These are phyloP conservation scores for Talaromyces atroroseus DNA, from an alignment of 2,329 filamentous ascomycete genomes.

Conservation along the genomic window DNA sequence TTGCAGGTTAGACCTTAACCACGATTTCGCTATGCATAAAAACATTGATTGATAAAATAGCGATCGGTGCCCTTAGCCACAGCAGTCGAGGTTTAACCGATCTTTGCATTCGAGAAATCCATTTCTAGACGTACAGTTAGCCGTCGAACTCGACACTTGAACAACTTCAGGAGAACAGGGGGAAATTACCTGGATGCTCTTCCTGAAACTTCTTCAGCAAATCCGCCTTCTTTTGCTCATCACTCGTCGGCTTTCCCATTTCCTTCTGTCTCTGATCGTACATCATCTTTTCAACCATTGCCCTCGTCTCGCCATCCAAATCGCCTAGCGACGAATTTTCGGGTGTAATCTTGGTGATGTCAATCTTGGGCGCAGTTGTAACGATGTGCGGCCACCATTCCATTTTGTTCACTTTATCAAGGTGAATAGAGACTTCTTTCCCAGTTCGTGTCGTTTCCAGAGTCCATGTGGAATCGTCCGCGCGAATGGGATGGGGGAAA, in stretches of 20 bases:
- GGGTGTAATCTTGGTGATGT: slow-evolving; percentile 89
- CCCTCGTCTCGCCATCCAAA: slow-evolving; percentile 86
- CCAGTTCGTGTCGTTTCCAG: slow-evolving; percentile 60
- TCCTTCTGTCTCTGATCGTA: slow-evolving; percentile 98
- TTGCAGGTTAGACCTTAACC: not conserved
- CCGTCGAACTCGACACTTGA: not conserved
- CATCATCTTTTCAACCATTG: slow-evolving; percentile 99
- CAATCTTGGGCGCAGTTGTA: slow-evolving; percentile 79
- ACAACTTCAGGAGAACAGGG: not conserved
- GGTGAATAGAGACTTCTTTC: slow-evolving; percentile 79
- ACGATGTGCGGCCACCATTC: slow-evolving; percentile 98
- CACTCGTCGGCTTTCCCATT: slow-evolving; percentile 76
- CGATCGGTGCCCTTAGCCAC: not conserved
- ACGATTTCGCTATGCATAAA: not conserved
- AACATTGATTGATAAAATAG: not conserved
- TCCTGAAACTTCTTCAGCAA: slow-evolving; percentile 88
- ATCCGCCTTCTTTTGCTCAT: slow-evolving; percentile 92
- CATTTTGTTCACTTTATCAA: slow-evolving; percentile 95
- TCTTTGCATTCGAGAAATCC: slow-evolving; percentile 63
- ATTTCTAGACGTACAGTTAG: slow-evolving; percentile 45
- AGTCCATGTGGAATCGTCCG: slow-evolving; percentile 94
- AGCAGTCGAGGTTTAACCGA: slow-evolving; percentile 36
- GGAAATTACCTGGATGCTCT: slow-evolving; percentile 55
- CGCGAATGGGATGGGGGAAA: slow-evolving; percentile 69
- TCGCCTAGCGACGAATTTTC: slow-evolving; percentile 89